Conservation (phyloP, 2,329 filamentous ascomycete species). For the Xylariaceae sp. region DNA sequence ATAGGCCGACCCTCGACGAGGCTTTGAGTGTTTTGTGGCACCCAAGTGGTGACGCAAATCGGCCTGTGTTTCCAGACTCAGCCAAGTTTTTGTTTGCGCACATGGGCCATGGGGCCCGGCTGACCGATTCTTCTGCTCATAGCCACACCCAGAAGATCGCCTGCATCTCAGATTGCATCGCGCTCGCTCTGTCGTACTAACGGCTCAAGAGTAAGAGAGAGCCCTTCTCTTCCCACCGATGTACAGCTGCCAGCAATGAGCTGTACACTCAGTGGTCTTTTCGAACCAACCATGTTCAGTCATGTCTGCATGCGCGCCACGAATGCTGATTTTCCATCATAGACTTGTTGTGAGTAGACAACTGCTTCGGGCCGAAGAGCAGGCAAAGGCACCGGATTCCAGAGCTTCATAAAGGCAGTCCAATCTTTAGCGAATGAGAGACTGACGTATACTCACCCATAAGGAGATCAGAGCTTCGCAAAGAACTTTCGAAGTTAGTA, state of each 20-base stretch:
- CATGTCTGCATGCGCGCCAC: conserved; percentile 1
- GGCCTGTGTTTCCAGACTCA: no score
- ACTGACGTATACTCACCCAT: background rate
- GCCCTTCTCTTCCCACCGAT: background rate
- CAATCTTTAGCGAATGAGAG: no score
- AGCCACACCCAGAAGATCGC: conserved; percentile 41
- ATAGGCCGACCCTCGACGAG: background rate
- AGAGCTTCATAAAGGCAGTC: no score
- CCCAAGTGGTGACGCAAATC: background rate
- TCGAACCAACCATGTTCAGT: background rate
- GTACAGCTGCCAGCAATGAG: background rate
- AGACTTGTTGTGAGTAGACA: conserved; percentile 62
- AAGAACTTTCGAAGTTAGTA: conserved; percentile 68
- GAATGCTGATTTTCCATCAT: background rate
- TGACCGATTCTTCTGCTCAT: conserved; percentile 9
- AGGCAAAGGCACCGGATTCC: no score
- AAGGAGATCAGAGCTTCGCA: conserved; percentile 82
- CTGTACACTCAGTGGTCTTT: background rate
- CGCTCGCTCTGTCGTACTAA: conserved; percentile 78
- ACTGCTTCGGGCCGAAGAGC: no score
- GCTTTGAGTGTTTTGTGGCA: background rate
- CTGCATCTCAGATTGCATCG: conserved; percentile 81
- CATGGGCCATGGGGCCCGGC: background rate
- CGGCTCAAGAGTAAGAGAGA: conserved; percentile 64
- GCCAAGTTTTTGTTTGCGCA: background rate